Evolutionary conservation across 2,329 filamentous ascomycete species (phyloP).

Genomic region (Fusarium heterosporum): DNA sequence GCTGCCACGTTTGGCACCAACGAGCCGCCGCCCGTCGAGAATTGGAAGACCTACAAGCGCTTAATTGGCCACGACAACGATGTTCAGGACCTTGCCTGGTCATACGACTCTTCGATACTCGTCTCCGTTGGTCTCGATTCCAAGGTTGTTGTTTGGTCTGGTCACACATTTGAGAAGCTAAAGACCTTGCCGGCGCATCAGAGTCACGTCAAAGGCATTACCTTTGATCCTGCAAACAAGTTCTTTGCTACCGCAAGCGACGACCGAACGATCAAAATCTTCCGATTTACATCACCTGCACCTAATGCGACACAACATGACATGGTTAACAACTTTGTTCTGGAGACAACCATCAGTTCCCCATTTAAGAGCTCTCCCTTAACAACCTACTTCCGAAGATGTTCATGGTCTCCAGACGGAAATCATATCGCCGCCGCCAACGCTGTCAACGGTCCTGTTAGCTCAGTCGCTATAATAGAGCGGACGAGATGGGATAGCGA

Average conservation of each 20-base stretch:
- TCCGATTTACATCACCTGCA: conserved; percentile 89
- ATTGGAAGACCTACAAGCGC: conserved; percentile 95
- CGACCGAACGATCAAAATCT: conserved; percentile 96
- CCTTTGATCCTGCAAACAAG: conserved; percentile 98
- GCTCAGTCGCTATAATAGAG: conserved; percentile 95
- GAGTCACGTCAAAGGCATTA: conserved; percentile 98
- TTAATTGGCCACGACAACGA: conserved; percentile 98
- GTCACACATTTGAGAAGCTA: conserved; percentile 96
- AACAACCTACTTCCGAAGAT: conserved; percentile 95
- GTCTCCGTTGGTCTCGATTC: conserved; percentile 97
- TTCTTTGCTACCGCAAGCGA: conserved; percentile 99
- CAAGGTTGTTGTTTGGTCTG: conserved; percentile 98
- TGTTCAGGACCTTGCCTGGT: conserved; percentile 98
- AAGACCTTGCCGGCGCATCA: conserved; percentile 94
- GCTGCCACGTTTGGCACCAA: conserved; percentile 87
- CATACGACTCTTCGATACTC: conserved; percentile 92
- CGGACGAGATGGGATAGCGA: conserved; percentile 94
- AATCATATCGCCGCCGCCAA: conserved; percentile 98
- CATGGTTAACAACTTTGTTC: conserved; percentile 94
- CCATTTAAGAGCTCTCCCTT: conserved; percentile 93
- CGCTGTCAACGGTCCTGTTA: conserved; percentile 96
- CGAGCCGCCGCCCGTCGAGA: conserved; percentile 93
- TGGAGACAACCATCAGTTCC: conserved; percentile 88
- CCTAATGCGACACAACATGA: conserved; percentile 95
- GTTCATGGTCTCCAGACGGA: conserved; percentile 97